Evolutionary conservation across 2,329 filamentous ascomycete species (phyloP), one percentile per base, ranked within the genome.

Genomic region (Coleophoma eucalyptorum): DNA sequence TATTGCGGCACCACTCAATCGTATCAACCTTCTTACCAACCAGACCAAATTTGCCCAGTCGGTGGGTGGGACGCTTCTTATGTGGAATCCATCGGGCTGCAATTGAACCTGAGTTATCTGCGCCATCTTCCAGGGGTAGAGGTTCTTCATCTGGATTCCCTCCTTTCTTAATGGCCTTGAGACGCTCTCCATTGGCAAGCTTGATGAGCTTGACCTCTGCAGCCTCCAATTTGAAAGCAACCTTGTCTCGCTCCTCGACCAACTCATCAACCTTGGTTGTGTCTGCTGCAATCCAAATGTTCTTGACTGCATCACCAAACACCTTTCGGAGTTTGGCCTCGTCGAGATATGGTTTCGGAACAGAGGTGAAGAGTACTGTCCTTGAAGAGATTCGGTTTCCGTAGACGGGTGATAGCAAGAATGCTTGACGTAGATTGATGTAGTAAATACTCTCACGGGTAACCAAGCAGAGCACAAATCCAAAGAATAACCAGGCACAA

Each of bases 11-110:
- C 87, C 89, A 97, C 55, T 93, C 84, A 67, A 99, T 97, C 0
- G 91, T 94, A 70, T 99, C 94, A 15, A 97, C 92, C 68, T 96
- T 94, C 65, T 90, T 86, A 58, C 91, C 89, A 58, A 92, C 80
- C 43, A 89, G 76, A 15, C 80, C 81, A 19, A 94, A 68, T 5
- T 79, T 76, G 65, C 87, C 89, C 50, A 86, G 72, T 33, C 82
- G 82, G 65, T 96, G 91, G 1, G 86, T 84, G 1, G 91, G 91
- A 41, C 91, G 81, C 60, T 90, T 79, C 68, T 89, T 86, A 10
- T 76, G 72, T 15, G 83, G 77, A 37, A 96, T 73, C 84, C 88
- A 96, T 57, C 84, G 86, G 13, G 84, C 82, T 12, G 89, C 88
- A 35, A 90, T 73, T 51, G 79, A 79, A 56, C 87, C 87, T 50